Evolutionary conservation across 371 early-diverging fungal genomes (phyloP), one percentile per base, ranked within the genome.

Genomic region (Mortierella sp.): DNA sequence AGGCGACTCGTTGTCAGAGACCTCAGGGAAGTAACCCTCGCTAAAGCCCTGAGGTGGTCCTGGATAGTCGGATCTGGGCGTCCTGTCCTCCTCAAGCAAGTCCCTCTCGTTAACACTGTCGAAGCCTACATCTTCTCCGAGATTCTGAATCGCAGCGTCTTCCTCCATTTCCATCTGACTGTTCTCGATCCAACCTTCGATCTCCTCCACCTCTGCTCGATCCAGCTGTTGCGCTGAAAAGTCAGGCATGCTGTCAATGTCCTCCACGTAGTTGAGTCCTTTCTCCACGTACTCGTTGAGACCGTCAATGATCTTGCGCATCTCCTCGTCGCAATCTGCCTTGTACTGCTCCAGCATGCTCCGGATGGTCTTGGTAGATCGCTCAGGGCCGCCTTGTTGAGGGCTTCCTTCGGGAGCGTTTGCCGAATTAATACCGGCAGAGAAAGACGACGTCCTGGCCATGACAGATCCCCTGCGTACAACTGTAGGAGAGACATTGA

Each of bases 231-330:
- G 83, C 2, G 82, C 28, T n/a, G 75, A 72, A 69, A 82, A 87
- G 8, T 87, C 81, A 3, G 83, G 86, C 73, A 74, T 83, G 57
- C 79, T 88, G 73, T 80, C 88, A 72, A 82, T 67, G 50, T 91
- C 89, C 73, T 92, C 92, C 21, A 91, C 91, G 70, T 92, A 93
- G 53, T 93, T 90, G 54, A 94, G 82, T 2, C 90, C 91, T 44
- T 88, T 89, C 78, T 96, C 95, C 11, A 95, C 94, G 67, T 91
- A 93, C 71, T 94, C 93, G 61, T 93, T 93, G 19, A 96, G 82
- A 24, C 94, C 95, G 55, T 92, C 90, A 71, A 95, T 93, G 73
- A 96, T 93, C 28, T 89, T 86, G n/a, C 93, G 88, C 87, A 87
- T 83, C 72, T 80, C 81, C 34, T 87, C 87, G 37, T 87, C 83